Percentiles rank a stretch among this genome's conserved stretches.
These are phyloP conservation scores for Phoma herbarum DNA, from an alignment of 2,329 filamentous ascomycete species.

Conservation along the genomic window DNA sequence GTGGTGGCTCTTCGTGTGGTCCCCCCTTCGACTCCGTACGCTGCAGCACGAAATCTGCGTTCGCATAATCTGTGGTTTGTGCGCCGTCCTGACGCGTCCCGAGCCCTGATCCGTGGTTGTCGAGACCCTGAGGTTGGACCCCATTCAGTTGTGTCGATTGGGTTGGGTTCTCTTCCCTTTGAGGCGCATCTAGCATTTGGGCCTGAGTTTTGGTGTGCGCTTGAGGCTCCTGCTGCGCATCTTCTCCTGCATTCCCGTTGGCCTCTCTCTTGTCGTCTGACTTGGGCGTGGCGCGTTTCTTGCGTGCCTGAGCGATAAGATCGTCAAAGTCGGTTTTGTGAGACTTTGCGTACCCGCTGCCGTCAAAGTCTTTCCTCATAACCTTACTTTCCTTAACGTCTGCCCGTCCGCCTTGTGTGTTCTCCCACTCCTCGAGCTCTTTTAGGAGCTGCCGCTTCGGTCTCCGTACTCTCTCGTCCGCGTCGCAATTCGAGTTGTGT, in stretches of 20 bases:
- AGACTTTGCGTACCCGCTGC: constrained; percentile 74
- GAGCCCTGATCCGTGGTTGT: constrained; percentile 37
- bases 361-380: constrained; percentile 90
- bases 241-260: constrained; percentile 4
- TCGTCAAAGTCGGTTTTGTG: constrained; percentile 80
- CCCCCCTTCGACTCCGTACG: neutral
- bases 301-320: constrained; percentile 78
- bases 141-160: constrained; percentile 11
- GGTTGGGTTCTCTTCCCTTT: neutral
- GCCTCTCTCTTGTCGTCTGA: constrained; percentile 26
- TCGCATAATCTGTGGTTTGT: constrained; percentile 26
- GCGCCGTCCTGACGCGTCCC: constrained; percentile 36
- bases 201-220: neutral
- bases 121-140: constrained; percentile 20
- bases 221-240: neutral
- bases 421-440: constrained; percentile 88
- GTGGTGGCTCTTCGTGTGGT: neutral
- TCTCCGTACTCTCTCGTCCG: constrained; percentile 68
- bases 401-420: constrained; percentile 72
- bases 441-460: constrained; percentile 74
- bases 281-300: constrained; percentile 57
- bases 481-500: constrained; percentile 97
- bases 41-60: constrained; percentile 7
- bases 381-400: constrained; percentile 58
- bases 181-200: constrained; percentile 1